Conservation (phyloP, 768 basidiomycete species). For the Mycena amicta region DNA sequence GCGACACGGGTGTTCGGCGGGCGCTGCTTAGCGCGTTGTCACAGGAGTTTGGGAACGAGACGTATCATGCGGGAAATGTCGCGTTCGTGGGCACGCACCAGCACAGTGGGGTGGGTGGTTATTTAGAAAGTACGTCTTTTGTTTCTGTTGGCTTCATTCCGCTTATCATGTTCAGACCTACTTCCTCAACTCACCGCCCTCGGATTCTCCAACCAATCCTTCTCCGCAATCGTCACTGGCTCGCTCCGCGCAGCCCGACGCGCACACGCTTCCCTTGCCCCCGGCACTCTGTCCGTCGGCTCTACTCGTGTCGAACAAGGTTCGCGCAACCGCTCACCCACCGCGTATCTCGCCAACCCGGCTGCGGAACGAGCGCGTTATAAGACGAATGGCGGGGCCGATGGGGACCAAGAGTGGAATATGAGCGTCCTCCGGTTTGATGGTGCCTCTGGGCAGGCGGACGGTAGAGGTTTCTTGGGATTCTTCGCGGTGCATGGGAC, state of each 20-base stretch:
- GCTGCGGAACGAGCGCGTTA: constrained; percentile 67
- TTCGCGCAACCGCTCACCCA: constrained; percentile 76
- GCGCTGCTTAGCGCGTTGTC: constrained; percentile 65
- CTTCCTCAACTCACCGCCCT: constrained; percentile 76
- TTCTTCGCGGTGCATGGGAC: constrained; percentile 84
- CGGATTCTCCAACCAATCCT: constrained; percentile 71
- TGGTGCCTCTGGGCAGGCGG: constrained; percentile 35
- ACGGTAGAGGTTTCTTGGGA: constrained; percentile 65
- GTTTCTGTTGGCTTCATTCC: background rate
- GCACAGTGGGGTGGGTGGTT: constrained; percentile 79
- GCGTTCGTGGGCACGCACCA: constrained; percentile 79
- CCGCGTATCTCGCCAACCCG: constrained; percentile 77
- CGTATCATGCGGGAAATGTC: constrained; percentile 70
- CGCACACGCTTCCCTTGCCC: constrained; percentile 65
- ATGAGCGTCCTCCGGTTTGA: constrained; percentile 64
- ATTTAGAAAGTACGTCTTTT: constrained; percentile 52
- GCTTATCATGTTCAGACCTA: constrained; percentile 38
- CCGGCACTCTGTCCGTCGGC: constrained; percentile 64
- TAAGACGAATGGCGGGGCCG: constrained; percentile 35
- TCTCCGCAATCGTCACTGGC: constrained; percentile 70
- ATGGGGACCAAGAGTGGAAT: constrained; percentile 68
- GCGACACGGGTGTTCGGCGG: constrained; percentile 70
- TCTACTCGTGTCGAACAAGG: constrained; percentile 68
- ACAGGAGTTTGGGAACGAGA: constrained; percentile 50
- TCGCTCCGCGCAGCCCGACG: constrained; percentile 67